Evolutionary conservation across 1,284 basidiomycete genomes (phyloP).

Genomic region (Pseudozyma hubeiensis): DNA sequence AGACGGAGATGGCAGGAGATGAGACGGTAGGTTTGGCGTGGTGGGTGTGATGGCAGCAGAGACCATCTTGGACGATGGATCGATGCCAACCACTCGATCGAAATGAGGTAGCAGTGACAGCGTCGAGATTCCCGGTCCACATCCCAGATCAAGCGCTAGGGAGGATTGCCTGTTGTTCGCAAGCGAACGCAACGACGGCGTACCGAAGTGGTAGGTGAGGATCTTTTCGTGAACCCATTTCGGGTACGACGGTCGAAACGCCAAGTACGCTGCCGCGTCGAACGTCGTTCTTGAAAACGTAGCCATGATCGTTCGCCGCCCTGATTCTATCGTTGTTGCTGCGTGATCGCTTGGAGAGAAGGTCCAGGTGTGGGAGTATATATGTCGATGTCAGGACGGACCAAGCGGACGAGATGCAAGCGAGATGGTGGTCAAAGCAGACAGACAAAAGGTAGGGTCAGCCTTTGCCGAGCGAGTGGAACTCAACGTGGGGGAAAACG

Average conservation of each 20-base stretch:
- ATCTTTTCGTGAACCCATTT: conserved; percentile 48
- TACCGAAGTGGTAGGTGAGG: conserved; percentile 37
- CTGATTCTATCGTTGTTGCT: neutral
- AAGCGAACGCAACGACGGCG: no score
- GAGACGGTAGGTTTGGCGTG: conserved; percentile 13
- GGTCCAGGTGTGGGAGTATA: neutral
- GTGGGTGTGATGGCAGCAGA: conserved; percentile 73
- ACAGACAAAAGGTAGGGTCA: no score
- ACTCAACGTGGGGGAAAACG: neutral
- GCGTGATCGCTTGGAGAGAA: neutral
- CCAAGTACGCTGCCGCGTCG: conserved; percentile 52
- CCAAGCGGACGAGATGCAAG: neutral
- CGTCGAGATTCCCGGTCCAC: conserved; percentile 81
- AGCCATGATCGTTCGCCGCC: conserved; percentile 25
- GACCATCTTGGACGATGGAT: conserved; percentile 82
- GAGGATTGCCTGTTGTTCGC: neutral
- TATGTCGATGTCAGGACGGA: neutral
- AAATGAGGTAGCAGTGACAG: conserved; percentile 75
- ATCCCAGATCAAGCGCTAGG: conserved; percentile 78
- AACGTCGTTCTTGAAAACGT: conserved; percentile 50
- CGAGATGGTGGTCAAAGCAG: no score
- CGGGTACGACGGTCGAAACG: conserved; percentile 52
- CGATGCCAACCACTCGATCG: conserved; percentile 76
- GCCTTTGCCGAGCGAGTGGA: no score
- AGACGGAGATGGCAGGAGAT: conserved; percentile 21